Evolutionary conservation across 140 eudicot species (phyloP).

Genomic region (Senecio squalidus): DNA sequence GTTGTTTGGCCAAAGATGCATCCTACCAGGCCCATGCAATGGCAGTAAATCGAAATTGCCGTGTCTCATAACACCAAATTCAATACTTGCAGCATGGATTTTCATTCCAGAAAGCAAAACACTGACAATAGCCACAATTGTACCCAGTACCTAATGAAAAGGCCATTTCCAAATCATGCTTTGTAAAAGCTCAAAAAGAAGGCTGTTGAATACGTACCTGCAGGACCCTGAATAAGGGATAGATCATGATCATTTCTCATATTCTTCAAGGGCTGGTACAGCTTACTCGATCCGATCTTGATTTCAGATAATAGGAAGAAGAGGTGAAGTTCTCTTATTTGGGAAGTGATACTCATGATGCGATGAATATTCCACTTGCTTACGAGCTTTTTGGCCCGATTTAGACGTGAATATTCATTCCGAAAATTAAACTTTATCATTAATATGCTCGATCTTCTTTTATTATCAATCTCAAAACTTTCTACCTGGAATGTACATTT

Average conservation of each 20-base stretch:
- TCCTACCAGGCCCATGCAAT: constrained; percentile 92
- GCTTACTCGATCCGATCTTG: constrained; percentile 36
- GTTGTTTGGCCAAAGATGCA: constrained; percentile 89
- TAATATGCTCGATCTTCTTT: constrained; percentile 57
- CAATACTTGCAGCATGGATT: constrained; percentile 16
- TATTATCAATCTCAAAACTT: constrained; percentile 74
- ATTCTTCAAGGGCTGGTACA: constrained; percentile 57
- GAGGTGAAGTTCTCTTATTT: constrained; percentile 43
- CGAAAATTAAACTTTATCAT: constrained; percentile 74
- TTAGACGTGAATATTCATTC: constrained; percentile 64
- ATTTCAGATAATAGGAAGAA: background rate
- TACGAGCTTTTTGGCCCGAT: constrained; percentile 78
- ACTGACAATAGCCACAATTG: constrained; percentile 86
- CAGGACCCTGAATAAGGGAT: constrained; percentile 97
- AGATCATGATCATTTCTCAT: constrained; percentile 37
- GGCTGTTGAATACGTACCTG: constrained; percentile 45
- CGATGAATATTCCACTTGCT: constrained; percentile 90
- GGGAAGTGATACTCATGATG: constrained; percentile 85
- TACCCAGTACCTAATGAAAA: constrained; percentile 74
- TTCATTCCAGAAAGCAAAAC: constrained; percentile 64
- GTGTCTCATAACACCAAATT: constrained; percentile 22
- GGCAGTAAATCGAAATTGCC: constrained; percentile 63
- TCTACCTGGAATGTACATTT: constrained; percentile 69
- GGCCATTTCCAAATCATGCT: background rate
- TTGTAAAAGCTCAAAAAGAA: constrained; percentile 7